Evolutionary conservation across 495 filamentous ascomycete genomes (phyloP), one percentile per base, ranked within the genome.

Genomic region (Haplographium delicatum): DNA sequence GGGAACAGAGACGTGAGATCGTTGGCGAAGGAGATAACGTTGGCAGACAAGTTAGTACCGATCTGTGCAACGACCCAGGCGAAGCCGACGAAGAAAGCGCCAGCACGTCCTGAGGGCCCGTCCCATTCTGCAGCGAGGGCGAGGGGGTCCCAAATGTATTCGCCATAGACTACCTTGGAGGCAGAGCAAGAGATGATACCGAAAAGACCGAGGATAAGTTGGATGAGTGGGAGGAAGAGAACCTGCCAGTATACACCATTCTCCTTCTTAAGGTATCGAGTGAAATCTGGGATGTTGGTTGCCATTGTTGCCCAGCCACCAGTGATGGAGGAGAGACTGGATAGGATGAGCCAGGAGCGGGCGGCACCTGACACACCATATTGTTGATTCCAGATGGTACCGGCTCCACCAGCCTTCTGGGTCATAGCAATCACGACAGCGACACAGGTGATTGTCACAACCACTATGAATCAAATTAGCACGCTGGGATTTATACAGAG

Each of bases 11-110:
- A 74, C 34, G 72, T 75, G 35, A 85, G 69, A 56, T 86, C 82
- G 61, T 86, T 85, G 19, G 82, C 78, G 8, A 74, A 79, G 9
- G 75, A 81, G 45, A 84, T 72, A 15, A 77, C 77, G 54, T 86
- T 86, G 25, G 81, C 81, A 1, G 79, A 82, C 53, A 86, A 74
- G 62, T 86, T 85, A 33, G 76, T 79, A 52, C 78, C 79, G 43
- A 82, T 76, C 34, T 72, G 70, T 4, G 77, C 77, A 8, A 82
- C 65, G 27, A 72, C 71, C 70, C 75, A 77, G 58, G 58, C 53
- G 44, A 70, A 62, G 5, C 67, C 67, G 15, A 71, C 71, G 52
- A 80, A 83, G 64, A 82, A 81, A 39, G 73, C 70, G 28, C 73
- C 74, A 30, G 72, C 68, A 19, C 79, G 72, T 20, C 71, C 69